Base-by-base conservation (phyloP, 73 alveolate species). In the Loxodes magnus region DNA sequence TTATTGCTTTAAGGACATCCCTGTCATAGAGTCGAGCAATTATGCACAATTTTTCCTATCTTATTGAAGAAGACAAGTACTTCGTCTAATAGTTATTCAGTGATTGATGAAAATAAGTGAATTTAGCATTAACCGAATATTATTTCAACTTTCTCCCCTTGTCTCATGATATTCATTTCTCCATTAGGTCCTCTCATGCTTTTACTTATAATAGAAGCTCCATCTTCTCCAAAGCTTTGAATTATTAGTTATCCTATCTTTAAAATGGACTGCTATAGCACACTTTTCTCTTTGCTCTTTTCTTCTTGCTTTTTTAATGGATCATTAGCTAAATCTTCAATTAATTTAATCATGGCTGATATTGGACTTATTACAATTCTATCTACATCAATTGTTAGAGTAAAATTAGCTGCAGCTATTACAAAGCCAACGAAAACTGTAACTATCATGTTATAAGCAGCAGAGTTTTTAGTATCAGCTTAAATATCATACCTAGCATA, bases 171-270 rank as follows among this genome's bases (percentile, higher is more conserved):
- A 2, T 46, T 46, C 0, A 46, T 37, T 22, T 46, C 59, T 15
- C 59, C 59, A 25, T 46, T 41, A n/a, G 43, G 43, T 25, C 59
- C 27, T 20, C 14, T 46, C 22, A 75, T 28, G 24, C 60, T 68
- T 4, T 69, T 58, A 5, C 67, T 27, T 9, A 75, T 58, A 4
- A 55, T 67, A 19, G 56, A 35, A 1, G 78, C 68, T 2, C 90
- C 90, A 6, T 57, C 39, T 51, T 75, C 83, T 15, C 90, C 90
- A 60, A 75, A 77, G n/a, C 86, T 76, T 51, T 71, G 39, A 43
- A 65, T 43, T 16, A 77, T 64, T 20, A 77, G 64, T 5, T 70
- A 35, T 14, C 77, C 33, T 9, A 77, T 71, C 33, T 77, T 77
- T 35, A 35, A 50, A 0, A 77, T 68, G 0, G 92, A 64, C 25